Evolutionary conservation across 371 early-diverging fungal genomes (phyloP), one percentile per base, ranked within the genome.

Genomic region (Coemansia sp.): DNA sequence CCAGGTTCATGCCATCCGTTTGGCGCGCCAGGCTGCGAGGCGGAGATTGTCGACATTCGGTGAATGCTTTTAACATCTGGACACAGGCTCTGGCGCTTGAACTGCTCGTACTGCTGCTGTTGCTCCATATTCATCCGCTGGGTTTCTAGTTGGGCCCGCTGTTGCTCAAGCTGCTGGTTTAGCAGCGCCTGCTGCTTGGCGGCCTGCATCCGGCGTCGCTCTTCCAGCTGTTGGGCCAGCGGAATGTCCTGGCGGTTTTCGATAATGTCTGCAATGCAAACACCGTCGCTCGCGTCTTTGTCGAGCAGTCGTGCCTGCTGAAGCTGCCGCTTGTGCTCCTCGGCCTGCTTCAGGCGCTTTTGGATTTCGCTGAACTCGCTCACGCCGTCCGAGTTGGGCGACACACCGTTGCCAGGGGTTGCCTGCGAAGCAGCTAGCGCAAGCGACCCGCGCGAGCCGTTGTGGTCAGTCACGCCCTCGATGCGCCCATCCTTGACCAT

Each of bases 151-250:
- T 74, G 63, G 40, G 38, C 53, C 14, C 59, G 60, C 57, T 70
- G 75, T 30, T 65, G 66, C 56, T 62, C 66, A 5, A 69, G 55
- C 55, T 74, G 72, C 43, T 74, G 75, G 56, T 58, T 61, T 41
- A 74, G 16, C 33, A 70, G 26, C 14, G 59, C 66, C 12, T 65
- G 71, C 51, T 70, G 75, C 66, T 74, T 74, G 20, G 75, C 75
- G 14, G 55, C 12, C 48, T 74, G 75, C 69, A 74, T 43, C 11
- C 47, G 61, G 20, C 72, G 65, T 20, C 57, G 45, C 39, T 74
- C 72, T 20, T 74, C 71, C 14, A 74, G 41, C 49, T 74, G 75
- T n/a, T 62, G 43, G 0, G 72, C 75, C 1, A 74, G 61, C 10
- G 75, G 66, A 20, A 62, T 48, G 41, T 69, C 66, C 51, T 74